These are phyloP conservation scores for Gelatoporia subvermispora DNA, from an alignment of 768 basidiomycete species.

Conservation along the genomic window DNA sequence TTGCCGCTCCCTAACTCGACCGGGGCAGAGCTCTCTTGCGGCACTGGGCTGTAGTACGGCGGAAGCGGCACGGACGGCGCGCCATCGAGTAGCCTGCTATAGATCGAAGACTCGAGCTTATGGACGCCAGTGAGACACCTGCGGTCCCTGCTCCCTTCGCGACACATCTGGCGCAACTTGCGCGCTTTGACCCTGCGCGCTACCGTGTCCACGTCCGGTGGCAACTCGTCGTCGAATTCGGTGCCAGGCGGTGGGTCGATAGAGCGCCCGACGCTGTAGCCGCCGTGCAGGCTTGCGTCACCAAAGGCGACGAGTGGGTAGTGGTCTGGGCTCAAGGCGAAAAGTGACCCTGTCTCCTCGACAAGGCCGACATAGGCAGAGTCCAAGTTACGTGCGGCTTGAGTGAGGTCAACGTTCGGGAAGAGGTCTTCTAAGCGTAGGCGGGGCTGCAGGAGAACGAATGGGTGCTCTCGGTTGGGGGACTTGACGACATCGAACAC, in stretches of 20 bases:
- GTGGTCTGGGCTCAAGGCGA: slow-evolving; percentile 76
- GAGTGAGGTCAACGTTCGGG: slow-evolving; percentile 36
- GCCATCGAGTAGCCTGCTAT: slow-evolving; percentile 52
- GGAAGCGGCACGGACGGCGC: slow-evolving; percentile 36
- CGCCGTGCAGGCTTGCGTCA: slow-evolving; percentile 29
- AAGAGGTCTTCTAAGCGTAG: slow-evolving; percentile 72
- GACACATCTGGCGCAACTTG: slow-evolving; percentile 38
- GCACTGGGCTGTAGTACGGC: slow-evolving; percentile 9
- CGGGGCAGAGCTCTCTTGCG: neutral
- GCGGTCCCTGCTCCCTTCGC: slow-evolving; percentile 35
- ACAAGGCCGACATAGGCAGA: slow-evolving; percentile 82
- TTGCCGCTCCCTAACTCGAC: neutral
- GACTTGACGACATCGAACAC: slow-evolving; percentile 70
- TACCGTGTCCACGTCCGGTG: slow-evolving; percentile 39
- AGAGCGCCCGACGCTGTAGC: slow-evolving; percentile 7
- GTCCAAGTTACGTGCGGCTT: slow-evolving; percentile 40
- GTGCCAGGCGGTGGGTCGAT: slow-evolving; percentile 33
- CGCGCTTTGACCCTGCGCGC: slow-evolving; percentile 32
- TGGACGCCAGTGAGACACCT: slow-evolving; percentile 63
- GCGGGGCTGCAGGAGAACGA: slow-evolving; percentile 85
- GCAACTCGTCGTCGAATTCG: slow-evolving; percentile 28
- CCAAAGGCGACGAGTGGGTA: slow-evolving; percentile 82
- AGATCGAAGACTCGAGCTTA: slow-evolving; percentile 45
- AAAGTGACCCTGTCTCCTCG: slow-evolving; percentile 67
- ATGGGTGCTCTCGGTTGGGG: slow-evolving; percentile 48